Base-by-base conservation (phyloP, 2,329 filamentous ascomycete species). In the Ceratocystis destructans region DNA sequence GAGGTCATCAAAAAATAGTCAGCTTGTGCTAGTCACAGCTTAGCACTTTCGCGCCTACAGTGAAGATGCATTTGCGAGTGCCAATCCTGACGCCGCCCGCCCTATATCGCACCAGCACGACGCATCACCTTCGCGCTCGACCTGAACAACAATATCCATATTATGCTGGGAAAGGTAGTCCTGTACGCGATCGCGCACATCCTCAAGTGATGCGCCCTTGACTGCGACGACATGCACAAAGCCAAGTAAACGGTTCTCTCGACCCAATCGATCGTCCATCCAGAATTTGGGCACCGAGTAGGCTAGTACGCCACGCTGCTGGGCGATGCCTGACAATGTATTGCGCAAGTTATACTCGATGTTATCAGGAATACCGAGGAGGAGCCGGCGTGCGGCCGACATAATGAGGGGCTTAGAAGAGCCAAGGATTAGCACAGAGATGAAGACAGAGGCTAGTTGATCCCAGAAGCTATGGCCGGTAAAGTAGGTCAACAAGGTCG, bases 381-480 rank as follows among this genome's bases (percentile, higher is more conserved):
- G 80, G 2, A 99, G 79, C 22, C 89, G 87, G 71, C 87, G 88
- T 0, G 91, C 94, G 1, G 89, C 91, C 17, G 88, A 90, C 69
- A 85, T 85, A 25, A 99, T 91, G 0, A 99, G 82, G 0, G 94
- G 94, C 37, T 93, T 84, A 0, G 94, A 90, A 7, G 92, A 96
- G n/a, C 88, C 82, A 74, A 96, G 92, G 70, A 99, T 99, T 61
- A 99, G 81, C 31, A 94, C 81, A 0, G 94, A 93, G 70, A 99
- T 99, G 68, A 96, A 81, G 74, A 92, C 95, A 0, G 93, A 96
- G 0, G 94, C 94, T 22, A 97, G 77, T 1, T 94, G 94, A 74
- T 99, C 94, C 85, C 93, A 99, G 28, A 93, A 90, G 5, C 90
- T 83, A 91, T 93, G 97, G 17, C 89, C 88, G 73, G 89, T 88